Base-by-base conservation (phyloP, 1,139 yeast species). In the Candida anutae region DNA sequence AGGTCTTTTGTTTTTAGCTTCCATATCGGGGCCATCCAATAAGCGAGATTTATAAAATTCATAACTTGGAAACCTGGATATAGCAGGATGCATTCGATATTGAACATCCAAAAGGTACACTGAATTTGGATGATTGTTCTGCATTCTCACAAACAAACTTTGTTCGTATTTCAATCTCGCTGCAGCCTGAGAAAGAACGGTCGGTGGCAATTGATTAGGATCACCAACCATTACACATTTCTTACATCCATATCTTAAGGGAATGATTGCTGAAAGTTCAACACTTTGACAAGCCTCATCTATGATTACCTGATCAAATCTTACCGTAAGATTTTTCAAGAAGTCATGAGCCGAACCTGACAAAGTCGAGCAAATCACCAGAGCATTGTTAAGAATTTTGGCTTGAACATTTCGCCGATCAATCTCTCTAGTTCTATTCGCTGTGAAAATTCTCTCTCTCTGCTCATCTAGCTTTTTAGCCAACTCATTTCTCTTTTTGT, bases 231-330 rank as follows among this genome's bases (percentile, higher is more conserved):
- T 84, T 28, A 93, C 80, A 59, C 97, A 88, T 32, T 77, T 76
- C 37, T 69, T 77, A 45, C 95, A 84, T 2, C 98, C 98, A 50
- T 88, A 93, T 46, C 95, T 68, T 39, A 93, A 63, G 0, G 99
- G 99, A 45, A 90, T 90, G 19, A 93, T 69, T 0, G 95, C 84
- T 8, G 95, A 84, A 25, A 90, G 53, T 48, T 93, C 99, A 25
- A 93, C 90, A 74, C 95, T 82, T 53, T 93, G 99, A 46, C 97
- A 94, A 1, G 98, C 98, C 53, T 93, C 99, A 62, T 93, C 99
- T 39, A 93, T 79, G 31, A 93, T 78, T 2, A 93, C 97, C n/a
- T 94, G 84, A 30, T 83, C 95, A 52, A 93, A 90, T 22, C 72
- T 71, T 46, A 85, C 69, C 12, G 87, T 76, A 45, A 88, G 58